Evolutionary conservation across 2,329 filamentous ascomycete genomes (phyloP).

Genomic region (Colletotrichum gloeosporioides): DNA sequence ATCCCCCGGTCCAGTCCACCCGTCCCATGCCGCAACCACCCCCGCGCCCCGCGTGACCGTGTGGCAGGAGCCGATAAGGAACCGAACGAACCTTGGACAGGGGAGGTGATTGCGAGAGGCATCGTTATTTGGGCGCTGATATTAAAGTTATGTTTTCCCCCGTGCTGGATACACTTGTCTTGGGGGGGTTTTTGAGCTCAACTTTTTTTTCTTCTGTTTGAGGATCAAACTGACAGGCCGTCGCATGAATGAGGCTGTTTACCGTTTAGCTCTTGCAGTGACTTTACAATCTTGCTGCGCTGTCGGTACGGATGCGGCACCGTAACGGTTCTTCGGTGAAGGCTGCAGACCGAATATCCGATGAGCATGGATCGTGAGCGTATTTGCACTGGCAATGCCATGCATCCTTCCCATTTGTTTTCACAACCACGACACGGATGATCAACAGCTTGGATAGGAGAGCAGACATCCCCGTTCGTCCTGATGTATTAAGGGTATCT

Average conservation of each 20-base stretch:
- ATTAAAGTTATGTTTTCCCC: slow-evolving; percentile 14
- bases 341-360: not conserved
- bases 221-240: not conserved
- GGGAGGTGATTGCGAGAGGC: not conserved
- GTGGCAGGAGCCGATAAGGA: not conserved
- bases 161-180: not conserved
- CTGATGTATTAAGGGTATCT: not conserved
- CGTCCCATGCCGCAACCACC: not conserved
- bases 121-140: not conserved
- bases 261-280: not conserved
- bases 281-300: not conserved
- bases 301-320: not conserved
- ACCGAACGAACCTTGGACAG: not conserved
- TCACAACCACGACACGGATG: not conserved
- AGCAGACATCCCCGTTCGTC: not conserved
- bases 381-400: not conserved
- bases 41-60: not conserved
- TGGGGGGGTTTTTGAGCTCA: not conserved
- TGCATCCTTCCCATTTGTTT: not conserved
- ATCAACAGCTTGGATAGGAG: no score
- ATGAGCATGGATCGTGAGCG: not conserved
- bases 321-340: not conserved
- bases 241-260: not conserved
- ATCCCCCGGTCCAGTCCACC: not conserved
- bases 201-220: not conserved